Percentiles rank a stretch among this genome's conserved stretches.
phyloP scores from a whole-genome alignment of 2,329 filamentous ascomycete genomes.

The Penicillium crustosum region DNA sequence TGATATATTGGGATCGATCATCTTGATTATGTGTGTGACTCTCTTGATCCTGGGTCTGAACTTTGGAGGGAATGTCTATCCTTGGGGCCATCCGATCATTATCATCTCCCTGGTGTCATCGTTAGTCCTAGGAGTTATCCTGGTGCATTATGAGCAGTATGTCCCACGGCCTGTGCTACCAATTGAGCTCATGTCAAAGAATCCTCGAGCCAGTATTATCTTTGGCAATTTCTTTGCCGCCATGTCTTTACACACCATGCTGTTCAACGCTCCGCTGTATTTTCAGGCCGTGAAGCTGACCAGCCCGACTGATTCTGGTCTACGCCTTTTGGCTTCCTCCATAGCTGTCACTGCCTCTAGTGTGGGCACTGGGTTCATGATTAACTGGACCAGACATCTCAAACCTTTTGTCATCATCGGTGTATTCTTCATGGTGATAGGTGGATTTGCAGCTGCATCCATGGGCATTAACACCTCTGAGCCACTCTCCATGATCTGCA shows the following conservation, averaged over 20 bases:
- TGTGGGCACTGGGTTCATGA: constrained; percentile 61
- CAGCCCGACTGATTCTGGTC: constrained; percentile 68
- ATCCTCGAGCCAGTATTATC: constrained; percentile 51
- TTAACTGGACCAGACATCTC: constrained; percentile 59
- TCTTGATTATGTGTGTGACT: constrained; percentile 50
- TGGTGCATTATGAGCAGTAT: constrained; percentile 44
- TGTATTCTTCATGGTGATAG: constrained; percentile 49
- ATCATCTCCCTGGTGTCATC: constrained; percentile 48
- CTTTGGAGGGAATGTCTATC: constrained; percentile 53
- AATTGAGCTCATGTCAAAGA: constrained; percentile 47
- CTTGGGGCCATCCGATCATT: constrained; percentile 54
- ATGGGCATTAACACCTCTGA: constrained; percentile 55
- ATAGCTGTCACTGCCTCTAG: constrained; percentile 57
- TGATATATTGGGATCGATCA: constrained; percentile 51
- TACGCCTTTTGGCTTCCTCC: constrained; percentile 66
- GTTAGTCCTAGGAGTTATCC: constrained; percentile 37
- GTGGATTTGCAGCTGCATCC: constrained; percentile 51
- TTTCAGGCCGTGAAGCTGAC: constrained; percentile 74
- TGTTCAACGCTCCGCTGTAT: constrained; percentile 72
- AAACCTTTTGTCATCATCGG: constrained; percentile 61
- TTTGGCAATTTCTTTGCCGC: constrained; percentile 54
- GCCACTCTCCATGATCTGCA: constrained; percentile 56
- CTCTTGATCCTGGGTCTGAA: constrained; percentile 54
- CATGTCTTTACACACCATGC: constrained; percentile 55
- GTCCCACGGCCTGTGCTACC: constrained; percentile 54